These are phyloP conservation scores for Wallacemonas sp. DNA, from an alignment of 208 protist species.

Conservation along the genomic window DNA sequence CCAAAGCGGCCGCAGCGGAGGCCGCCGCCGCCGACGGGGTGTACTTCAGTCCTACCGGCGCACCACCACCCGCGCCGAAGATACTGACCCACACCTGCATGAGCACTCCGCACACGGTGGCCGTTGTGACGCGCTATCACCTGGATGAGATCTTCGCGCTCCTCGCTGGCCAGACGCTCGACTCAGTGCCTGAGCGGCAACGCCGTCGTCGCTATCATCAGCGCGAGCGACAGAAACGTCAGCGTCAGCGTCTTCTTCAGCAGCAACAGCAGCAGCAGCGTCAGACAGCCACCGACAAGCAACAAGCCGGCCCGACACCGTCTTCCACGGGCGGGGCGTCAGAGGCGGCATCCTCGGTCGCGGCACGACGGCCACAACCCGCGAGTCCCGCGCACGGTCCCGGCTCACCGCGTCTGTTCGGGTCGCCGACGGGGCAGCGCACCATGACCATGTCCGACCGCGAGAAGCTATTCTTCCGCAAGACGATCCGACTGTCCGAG, in stretches of 20 bases:
- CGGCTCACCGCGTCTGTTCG: neutral
- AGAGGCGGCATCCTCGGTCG: too few relatives aligned
- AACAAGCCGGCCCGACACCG: too few relatives aligned
- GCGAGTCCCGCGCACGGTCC: neutral
- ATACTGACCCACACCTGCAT: neutral
- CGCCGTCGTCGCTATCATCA: neutral
- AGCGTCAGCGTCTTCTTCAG: too few relatives aligned
- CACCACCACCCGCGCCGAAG: neutral
- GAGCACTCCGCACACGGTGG: neutral
- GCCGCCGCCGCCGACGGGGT: neutral
- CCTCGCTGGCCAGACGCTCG: conserved; percentile 20
- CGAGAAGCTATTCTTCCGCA: conserved; percentile 45
- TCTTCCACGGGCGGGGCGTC: too few relatives aligned
- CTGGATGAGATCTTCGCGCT: conserved; percentile 17
- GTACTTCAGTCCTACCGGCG: neutral
- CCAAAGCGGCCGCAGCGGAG: neutral
- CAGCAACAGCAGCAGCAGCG: too few relatives aligned
- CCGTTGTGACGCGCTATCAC: conserved; percentile 6
- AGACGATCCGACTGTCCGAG: conserved; percentile 31
- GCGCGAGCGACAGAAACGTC: neutral
- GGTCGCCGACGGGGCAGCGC: neutral
- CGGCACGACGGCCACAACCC: too few relatives aligned
- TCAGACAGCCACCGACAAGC: too few relatives aligned
- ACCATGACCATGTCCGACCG: conserved; percentile 19
- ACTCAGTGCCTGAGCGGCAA: neutral